Evolutionary conservation across 148 eudicot genomes (phyloP), one percentile per base, ranked within the genome.

Genomic region (Tetragonia tetragonoides): DNA sequence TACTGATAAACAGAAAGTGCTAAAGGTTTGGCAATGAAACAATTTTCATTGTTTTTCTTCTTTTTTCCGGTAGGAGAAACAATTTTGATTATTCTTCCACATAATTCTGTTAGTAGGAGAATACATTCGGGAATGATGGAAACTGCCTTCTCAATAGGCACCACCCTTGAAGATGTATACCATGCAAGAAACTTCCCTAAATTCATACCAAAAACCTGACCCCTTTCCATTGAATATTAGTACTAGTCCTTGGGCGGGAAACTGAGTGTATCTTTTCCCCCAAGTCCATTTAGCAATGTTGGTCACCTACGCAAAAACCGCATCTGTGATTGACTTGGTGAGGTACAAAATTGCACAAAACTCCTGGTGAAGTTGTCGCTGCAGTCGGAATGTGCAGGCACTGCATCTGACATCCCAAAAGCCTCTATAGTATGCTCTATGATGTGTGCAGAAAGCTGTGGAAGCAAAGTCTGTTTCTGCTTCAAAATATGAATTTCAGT

Each of bases 401-500:
- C 42, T 60, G 46, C 68, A 56, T 37, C 62, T 34, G 54, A 38
- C 70, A 77, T 73, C 66, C 38, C 17, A 17, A 18, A 68, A 66
- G 17, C 12, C 62, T 23, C 62, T 12, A 10, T 34, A 34, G 39
- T 61, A 41, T 34, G 66, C 34, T 47, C 6, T 11, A 5, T 16
- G 18, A 6, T 42, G 53, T 44, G 76, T 20, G 23, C 53, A 70
- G 66, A 77, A 66, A 17, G 76, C 66, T 68, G 62, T n/a, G 70
- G 72, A 17, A 20, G 61, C n/a, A 2, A 57, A 39, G n/a, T 60
- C 20, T 56, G 73, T n/a, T 49, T 39, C 51, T 44, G 66, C n/a
- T 60, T 18, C 68, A 77, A 70, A 59, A 60, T 47, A 24, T 60
- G 73, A 34, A 42, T 81, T 61, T 9, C 17, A 41, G 42, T 77